Base-by-base conservation (phyloP, 306 rosid genomes). In the Begonia peltatifolia region DNA sequence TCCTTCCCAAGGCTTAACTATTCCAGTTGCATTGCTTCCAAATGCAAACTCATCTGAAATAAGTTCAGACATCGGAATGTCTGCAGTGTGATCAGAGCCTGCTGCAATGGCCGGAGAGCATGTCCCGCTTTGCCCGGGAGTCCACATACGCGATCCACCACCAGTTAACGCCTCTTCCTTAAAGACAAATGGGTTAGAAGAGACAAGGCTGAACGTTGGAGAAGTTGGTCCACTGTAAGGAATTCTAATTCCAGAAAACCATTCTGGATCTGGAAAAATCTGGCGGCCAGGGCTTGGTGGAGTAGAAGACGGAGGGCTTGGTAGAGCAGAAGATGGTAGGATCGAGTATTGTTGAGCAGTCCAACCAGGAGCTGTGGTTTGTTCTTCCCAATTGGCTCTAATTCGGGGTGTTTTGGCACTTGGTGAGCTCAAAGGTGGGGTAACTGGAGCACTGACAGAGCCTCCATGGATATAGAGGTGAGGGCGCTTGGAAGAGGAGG, bases 351-450 rank as follows among this genome's bases (percentile, higher is more conserved):
- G 75, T 58, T 76, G 96, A 46, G 73, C 75, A 3, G 59, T 74
- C 84, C 82, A 76, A 17, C 57, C 77, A 22, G 83, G 79, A 5
- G 57, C 74, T 36, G 63, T 47, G 46, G 70, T 61, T 61, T 68
- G 89, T 18, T 72, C 79, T 13, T 83, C 92, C 94, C 90, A 84
- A 63, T 74, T 72, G 10, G 56, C 64, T 47, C 71, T 77, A 10
- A 69, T 59, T 75, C 84, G 81, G 12, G 94, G 77, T 16, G 87
- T 76, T 60, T 84, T 57, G 50, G 84, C 86, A 41, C 93, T 76
- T 62, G 93, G 97, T 53, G 97, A 88, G 74, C 89, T 88, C 65
- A 79, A 53, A 38, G 97, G 95, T 73, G 97, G 97, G 49, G 95
- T 88, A 63, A 88, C 89, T 13, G 95, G 95, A 35, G 97, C 97